These are phyloP conservation scores for Pseudopithomyces maydicus DNA, from an alignment of 2,329 filamentous ascomycete genomes.

Conservation along the genomic window DNA sequence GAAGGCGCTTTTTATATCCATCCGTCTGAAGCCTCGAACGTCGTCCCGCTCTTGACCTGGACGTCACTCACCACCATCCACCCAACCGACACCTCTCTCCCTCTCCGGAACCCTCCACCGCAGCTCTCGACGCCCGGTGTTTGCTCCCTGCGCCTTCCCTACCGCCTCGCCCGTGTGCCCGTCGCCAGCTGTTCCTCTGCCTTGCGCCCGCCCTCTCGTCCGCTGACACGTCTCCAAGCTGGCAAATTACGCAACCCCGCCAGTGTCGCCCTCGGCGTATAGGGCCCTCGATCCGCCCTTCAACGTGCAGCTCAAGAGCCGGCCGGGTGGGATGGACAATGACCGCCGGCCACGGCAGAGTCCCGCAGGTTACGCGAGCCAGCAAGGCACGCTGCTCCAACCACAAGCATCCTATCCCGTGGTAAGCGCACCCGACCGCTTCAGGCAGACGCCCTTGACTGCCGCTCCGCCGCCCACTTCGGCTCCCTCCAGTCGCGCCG, in stretches of 20 bases:
- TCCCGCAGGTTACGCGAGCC: constrained; percentile 65
- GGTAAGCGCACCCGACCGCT: constrained; percentile 54
- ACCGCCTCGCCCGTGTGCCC: background rate
- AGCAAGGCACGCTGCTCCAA: constrained; percentile 54
- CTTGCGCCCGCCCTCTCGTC: constrained; percentile 9
- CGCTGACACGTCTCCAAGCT: constrained; percentile 60
- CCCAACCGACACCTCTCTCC: constrained; percentile 3
- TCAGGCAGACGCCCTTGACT: constrained; percentile 52
- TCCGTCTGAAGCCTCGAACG: constrained; percentile 35
- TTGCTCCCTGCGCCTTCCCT: background rate
- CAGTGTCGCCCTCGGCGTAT: constrained; percentile 69
- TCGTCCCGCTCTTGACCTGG: constrained; percentile 30
- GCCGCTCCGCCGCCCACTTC: constrained; percentile 49
- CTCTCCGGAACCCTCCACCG: background rate
- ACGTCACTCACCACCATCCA: constrained; percentile 30
- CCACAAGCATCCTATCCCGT: constrained; percentile 49
- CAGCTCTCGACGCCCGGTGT: constrained; percentile 8
- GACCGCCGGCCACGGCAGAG: constrained; percentile 76
- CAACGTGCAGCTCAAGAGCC: constrained; percentile 58
- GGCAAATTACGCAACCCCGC: constrained; percentile 67
- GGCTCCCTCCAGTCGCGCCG: constrained; percentile 44
- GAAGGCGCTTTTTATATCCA: constrained; percentile 43
- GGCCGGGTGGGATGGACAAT: constrained; percentile 75
- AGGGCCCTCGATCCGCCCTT: constrained; percentile 63
- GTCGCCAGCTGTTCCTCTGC: constrained; percentile 18